Conservation (phyloP, 768 basidiomycete species). For the Pisolithus orientalis region DNA sequence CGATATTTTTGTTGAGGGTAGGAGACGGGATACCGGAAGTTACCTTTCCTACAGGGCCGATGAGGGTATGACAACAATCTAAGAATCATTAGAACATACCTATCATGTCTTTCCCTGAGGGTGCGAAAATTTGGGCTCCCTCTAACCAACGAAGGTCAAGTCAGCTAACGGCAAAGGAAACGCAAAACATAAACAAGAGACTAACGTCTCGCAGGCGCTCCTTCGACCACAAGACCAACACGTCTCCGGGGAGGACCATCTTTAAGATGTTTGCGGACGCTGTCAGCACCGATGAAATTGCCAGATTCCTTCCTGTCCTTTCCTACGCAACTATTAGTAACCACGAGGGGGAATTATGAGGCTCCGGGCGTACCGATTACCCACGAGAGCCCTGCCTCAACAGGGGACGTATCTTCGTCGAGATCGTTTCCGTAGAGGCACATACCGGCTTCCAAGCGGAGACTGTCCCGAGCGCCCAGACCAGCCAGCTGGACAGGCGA, state of each 20-base stretch:
- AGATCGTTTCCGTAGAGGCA: constrained; percentile 95
- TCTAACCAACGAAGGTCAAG: constrained; percentile 34
- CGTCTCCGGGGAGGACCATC: constrained; percentile 71
- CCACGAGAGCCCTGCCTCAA: constrained; percentile 92
- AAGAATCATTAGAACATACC: constrained; percentile 37
- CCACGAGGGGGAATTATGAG: not conserved
- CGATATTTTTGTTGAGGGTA: constrained; percentile 83
- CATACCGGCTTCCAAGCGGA: constrained; percentile 95
- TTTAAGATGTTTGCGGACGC: constrained; percentile 69
- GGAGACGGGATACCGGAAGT: constrained; percentile 97
- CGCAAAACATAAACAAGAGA: too few relatives aligned
- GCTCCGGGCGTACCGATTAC: constrained; percentile 65
- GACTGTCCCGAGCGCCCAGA: constrained; percentile 86
- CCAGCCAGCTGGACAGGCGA: constrained; percentile 77
- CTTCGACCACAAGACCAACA: constrained; percentile 79
- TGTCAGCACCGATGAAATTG: constrained; percentile 58
- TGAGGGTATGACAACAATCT: constrained; percentile 2
- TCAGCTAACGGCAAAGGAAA: too few relatives aligned
- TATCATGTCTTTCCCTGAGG: constrained; percentile 47
- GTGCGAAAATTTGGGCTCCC: constrained; percentile 68
- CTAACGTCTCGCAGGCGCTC: constrained; percentile 57
- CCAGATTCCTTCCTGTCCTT: constrained; percentile 73
- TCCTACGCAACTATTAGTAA: constrained; percentile 36
- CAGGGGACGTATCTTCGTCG: constrained; percentile 77
- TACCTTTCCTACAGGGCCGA: constrained; percentile 47